Evolutionary conservation across 1,139 yeast species (phyloP).

Genomic region (Zygoascus sp.): DNA sequence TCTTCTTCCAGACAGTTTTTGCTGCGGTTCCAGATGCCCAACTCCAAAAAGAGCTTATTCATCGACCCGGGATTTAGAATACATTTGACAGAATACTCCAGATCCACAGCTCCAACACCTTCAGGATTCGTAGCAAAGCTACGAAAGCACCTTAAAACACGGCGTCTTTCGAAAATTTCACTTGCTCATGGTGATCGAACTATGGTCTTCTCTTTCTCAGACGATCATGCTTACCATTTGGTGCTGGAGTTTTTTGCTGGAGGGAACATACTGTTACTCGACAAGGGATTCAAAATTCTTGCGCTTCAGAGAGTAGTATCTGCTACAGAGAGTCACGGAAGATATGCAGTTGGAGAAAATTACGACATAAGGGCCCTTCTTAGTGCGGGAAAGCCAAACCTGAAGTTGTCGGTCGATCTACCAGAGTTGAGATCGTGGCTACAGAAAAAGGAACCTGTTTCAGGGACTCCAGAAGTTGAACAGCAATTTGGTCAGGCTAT

Average conservation of each 20-base stretch:
- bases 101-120: constrained; percentile 77
- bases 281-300: constrained; percentile 61
- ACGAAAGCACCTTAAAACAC: constrained; percentile 78
- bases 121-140: constrained; percentile 80
- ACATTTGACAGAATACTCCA: constrained; percentile 73
- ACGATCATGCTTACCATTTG: constrained; percentile 63
- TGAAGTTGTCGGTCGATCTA: constrained; percentile 10
- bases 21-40: constrained; percentile 78
- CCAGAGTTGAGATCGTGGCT: constrained; percentile 20
- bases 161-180: constrained; percentile 66
- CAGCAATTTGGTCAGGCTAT: constrained; percentile 7
- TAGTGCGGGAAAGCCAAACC: constrained; percentile 10
- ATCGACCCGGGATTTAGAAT: constrained; percentile 84
- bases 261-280: constrained; percentile 79
- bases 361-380: constrained; percentile 45
- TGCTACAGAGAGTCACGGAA: constrained; percentile 38
- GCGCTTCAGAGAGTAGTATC: constrained; percentile 74
- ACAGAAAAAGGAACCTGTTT: constrained; percentile 10
- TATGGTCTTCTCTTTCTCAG: constrained; percentile 74
- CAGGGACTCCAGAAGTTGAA: constrained; percentile 6
- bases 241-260: constrained; percentile 93
- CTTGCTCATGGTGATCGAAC: constrained; percentile 79
- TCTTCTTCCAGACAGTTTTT: constrained; percentile 70
- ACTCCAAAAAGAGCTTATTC: constrained; percentile 68
- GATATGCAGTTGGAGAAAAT: constrained; percentile 60